Conservation (phyloP, 495 filamentous ascomycete species). For the Neurospora sp. region DNA sequence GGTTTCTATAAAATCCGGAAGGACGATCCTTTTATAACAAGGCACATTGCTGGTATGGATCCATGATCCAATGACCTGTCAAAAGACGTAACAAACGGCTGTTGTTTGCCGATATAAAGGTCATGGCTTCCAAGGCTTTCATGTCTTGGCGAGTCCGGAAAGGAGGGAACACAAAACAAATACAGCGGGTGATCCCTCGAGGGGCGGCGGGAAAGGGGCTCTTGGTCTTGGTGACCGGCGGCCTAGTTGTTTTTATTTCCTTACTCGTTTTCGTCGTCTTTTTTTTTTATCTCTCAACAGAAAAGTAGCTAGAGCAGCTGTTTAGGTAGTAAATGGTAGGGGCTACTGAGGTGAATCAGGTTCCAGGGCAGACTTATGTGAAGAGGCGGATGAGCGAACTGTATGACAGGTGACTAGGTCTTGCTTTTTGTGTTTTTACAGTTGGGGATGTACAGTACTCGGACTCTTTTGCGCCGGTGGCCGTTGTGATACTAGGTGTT, state of each 20-base stretch:
- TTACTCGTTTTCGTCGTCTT: not conserved
- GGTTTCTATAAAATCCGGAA: not conserved
- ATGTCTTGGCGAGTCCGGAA: not conserved
- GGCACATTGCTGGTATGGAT: not conserved
- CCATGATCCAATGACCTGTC: not conserved
- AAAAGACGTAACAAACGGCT: not conserved
- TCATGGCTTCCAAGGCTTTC: not conserved
- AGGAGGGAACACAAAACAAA: not conserved
- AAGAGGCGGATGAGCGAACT: not conserved
- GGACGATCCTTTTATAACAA: not conserved
- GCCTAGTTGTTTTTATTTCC: not conserved
- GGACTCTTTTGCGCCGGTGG: not conserved
- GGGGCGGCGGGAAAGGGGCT: not conserved
- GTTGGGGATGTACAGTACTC: not conserved
- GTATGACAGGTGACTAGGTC: not conserved
- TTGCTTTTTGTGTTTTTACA: not conserved
- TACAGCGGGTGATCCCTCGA: not conserved
- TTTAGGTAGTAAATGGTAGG: not conserved
- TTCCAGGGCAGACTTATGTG: not conserved
- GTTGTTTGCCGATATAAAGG: not conserved
- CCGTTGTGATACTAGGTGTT: not conserved
- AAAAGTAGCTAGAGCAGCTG: not conserved
- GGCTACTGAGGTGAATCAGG: not conserved
- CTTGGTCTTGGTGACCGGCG: not conserved
- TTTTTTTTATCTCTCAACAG: not conserved